Percentiles rank a stretch among this genome's conserved stretches.
Conservation (phyloP, 306 rosid species). For the Cucurbita pepo region DNA sequence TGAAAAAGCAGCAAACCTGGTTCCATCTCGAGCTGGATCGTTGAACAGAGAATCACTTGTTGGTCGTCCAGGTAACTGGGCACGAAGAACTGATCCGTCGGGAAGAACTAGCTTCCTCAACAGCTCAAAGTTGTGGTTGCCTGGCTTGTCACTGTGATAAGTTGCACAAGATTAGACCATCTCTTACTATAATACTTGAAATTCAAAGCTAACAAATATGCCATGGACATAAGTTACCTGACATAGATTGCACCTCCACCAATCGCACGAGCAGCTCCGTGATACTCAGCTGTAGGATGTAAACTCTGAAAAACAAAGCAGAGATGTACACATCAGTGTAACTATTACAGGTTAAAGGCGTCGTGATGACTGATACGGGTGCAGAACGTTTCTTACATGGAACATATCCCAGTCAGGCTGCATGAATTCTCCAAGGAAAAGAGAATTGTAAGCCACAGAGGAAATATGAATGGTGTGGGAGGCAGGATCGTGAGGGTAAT, state of each 20-base stretch:
- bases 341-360: not conserved
- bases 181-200: not conserved
- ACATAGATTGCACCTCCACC: constrained; percentile 98
- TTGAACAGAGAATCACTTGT: constrained; percentile 68
- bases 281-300: constrained; percentile 90
- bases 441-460: constrained; percentile 85
- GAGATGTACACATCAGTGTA: not conserved
- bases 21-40: constrained; percentile 89
- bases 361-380: not conserved
- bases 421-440: constrained; percentile 96
- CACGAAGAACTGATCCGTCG: constrained; percentile 93
- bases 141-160: constrained; percentile 67
- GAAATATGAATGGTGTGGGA: constrained; percentile 92
- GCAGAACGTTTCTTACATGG: constrained; percentile 43
- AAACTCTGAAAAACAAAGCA: constrained; percentile 34
- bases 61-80: constrained; percentile 84
- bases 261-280: constrained; percentile 88
- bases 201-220: not conserved
- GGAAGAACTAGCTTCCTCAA: constrained; percentile 80
- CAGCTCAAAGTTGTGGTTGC: constrained; percentile 81
- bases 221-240: constrained; percentile 27
- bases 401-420: constrained; percentile 99
- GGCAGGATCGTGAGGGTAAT: constrained; percentile 83
- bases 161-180: not conserved
- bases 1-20: constrained; percentile 31